Base-by-base conservation (phyloP, 306 rosid species). In the Quercus gilva region DNA sequence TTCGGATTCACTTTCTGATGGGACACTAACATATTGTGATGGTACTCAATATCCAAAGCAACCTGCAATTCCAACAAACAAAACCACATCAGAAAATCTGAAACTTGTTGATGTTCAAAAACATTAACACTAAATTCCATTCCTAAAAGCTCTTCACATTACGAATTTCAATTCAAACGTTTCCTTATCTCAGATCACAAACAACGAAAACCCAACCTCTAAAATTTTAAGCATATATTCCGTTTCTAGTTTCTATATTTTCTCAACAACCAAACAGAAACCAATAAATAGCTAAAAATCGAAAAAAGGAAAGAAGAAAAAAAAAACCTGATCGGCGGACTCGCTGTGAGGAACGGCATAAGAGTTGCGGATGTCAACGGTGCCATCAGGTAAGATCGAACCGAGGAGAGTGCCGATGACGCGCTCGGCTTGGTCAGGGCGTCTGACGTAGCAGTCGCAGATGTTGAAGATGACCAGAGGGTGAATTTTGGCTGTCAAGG, bases 341-440 rank as follows among this genome's bases (percentile, higher is more conserved):
- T 28, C 29, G 29, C 29, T 28, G 29, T 28, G 29, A 28, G 29
- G 29, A 28, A 28, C 29, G 3, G 3, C 29, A 28, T 28, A 28
- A 28, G 29, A 28, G 29, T 28, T 28, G 29, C 29, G 29, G 29
- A 28, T 28, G 29, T 28, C 29, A 3, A 28, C 29, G 29, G 29
- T 28, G 29, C 29, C 29, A 28, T 28, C 29, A 28, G 29, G 29
- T 28, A 28, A 28, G 29, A 28, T 28, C 55, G 92, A 92, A 26
- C 98, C 97, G 18, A 94, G 97, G 23, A 94, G 98, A 5, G 97
- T 94, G 49, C 98, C 97, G 74, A 94, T 94, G 60, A 94, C 98
- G 55, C 98, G 93, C 74, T 94, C 94, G 8, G 97, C 91, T 79
- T 89, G 96, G 87, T 92, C 98, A 15, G 97, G 93, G 57, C 97